Conservation (phyloP, 441 rosid genomes). For the Capsella rubella region DNA sequence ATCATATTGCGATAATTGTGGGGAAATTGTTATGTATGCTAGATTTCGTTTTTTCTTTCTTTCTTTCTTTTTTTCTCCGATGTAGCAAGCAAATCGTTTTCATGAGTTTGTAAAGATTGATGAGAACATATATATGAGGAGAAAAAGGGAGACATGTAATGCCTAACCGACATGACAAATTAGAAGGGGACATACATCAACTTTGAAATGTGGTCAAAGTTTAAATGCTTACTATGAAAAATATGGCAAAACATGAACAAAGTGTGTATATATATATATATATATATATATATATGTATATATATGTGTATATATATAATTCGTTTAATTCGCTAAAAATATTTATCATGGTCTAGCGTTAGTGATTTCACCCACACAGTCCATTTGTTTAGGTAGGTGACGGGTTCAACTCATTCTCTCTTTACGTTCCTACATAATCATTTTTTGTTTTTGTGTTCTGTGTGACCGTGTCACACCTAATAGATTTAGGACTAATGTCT, state of each 20-base stretch:
- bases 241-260: background rate
- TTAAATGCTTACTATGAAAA: background rate
- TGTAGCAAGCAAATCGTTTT: constrained; percentile 28
- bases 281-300: too few species aligned
- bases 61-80: too few species aligned
- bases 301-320: too few species aligned
- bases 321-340: too few species aligned
- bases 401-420: constrained; percentile 7
- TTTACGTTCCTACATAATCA: constrained; percentile 2
- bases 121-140: constrained; percentile 7
- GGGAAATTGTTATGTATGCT: constrained; percentile 5
- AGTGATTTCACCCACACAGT: too few species aligned
- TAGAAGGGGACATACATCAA: constrained; percentile 43
- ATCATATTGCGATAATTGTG: constrained; percentile 37
- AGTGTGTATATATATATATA: too few species aligned
- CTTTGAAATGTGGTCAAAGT: constrained; percentile 41
- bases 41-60: background rate
- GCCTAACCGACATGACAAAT: constrained; percentile 46
- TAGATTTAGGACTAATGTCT: background rate
- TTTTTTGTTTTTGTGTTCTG: background rate
- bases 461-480: background rate
- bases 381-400: too few species aligned
- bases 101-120: constrained; percentile 18
- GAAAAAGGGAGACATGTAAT: constrained; percentile 17
- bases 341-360: too few species aligned